phyloP scores from a whole-genome alignment of 805 yeast genomes.

The Tetrapisispora taiwanensis region DNA sequence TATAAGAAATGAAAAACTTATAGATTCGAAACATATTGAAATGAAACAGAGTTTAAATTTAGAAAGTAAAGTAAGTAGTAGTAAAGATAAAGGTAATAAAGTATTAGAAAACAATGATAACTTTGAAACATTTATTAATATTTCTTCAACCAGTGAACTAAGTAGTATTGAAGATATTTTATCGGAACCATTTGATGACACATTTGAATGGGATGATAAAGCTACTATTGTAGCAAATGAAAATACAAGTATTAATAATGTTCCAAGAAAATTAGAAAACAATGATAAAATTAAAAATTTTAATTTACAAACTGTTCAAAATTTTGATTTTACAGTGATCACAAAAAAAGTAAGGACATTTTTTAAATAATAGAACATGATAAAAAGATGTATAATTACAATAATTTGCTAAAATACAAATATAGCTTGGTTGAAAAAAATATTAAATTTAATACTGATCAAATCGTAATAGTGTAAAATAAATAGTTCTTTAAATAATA shows the following conservation, averaged over 20 bases:
- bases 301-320: slow-evolving; percentile 6
- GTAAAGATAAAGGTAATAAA: background rate
- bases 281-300: background rate
- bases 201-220: background rate
- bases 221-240: background rate
- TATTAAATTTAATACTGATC: too few relatives aligned
- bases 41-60: too few relatives aligned
- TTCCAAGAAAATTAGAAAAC: background rate
- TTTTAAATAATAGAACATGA: slow-evolving; percentile 9
- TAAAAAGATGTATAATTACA: background rate
- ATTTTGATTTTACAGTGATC: slow-evolving; percentile 13
- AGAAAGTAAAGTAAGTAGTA: background rate
- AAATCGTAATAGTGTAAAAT: too few relatives aligned
- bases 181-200: background rate
- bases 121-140: slow-evolving; percentile 17
- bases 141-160: slow-evolving; percentile 23
- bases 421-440: too few relatives aligned
- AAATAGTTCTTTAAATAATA: too few relatives aligned
- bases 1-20: background rate
- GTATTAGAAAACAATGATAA: background rate
- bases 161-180: slow-evolving; percentile 23
- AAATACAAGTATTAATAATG: background rate
- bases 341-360: slow-evolving; percentile 18
- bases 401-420: background rate
- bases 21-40: background rate